phyloP scores from a whole-genome alignment of 1,139 yeast genomes.

The Geotrichum carabidarum region DNA sequence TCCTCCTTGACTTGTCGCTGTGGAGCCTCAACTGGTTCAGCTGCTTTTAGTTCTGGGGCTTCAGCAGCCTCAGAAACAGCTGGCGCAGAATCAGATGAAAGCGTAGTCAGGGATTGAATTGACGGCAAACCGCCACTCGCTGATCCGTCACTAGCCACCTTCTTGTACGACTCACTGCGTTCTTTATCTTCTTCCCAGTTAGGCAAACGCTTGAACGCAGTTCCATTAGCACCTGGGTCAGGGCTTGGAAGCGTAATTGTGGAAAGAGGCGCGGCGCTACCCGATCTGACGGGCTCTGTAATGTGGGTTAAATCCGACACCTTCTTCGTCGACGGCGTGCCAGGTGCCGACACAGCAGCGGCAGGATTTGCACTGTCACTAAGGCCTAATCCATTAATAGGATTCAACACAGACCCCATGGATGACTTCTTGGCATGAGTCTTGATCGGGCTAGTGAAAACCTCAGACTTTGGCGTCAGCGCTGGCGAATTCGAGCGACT shows the following conservation, averaged over 20 bases:
- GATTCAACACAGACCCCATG: not conserved
- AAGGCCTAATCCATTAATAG: not conserved
- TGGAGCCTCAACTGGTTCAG: conserved; percentile 64
- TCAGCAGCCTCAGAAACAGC: conserved; percentile 15
- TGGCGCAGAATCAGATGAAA: not conserved
- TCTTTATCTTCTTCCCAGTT: conserved; percentile 18
- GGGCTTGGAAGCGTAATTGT: conserved; percentile 1
- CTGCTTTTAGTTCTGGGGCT: conserved; percentile 29
- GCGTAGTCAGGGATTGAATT: not conserved
- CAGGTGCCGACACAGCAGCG: conserved; percentile 6
- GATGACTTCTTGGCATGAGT: not conserved
- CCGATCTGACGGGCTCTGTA: conserved; percentile 7
- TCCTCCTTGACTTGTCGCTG: conserved; percentile 77
- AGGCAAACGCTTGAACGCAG: conserved; percentile 10
- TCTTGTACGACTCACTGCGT: conserved; percentile 7
- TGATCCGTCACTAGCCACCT: not conserved
- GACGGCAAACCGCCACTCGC: not conserved
- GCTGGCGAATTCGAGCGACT: not conserved
- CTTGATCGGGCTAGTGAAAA: too few relatives aligned
- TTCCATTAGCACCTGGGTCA: not conserved
- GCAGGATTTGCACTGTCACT: not conserved
- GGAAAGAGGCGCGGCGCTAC: conserved; percentile 5
- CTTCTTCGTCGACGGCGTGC: conserved; percentile 3
- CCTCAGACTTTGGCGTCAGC: not conserved
- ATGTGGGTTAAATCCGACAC: not conserved